Evolutionary conservation across 1,284 basidiomycete genomes (phyloP).

Genomic region (Mycena citricolor): DNA sequence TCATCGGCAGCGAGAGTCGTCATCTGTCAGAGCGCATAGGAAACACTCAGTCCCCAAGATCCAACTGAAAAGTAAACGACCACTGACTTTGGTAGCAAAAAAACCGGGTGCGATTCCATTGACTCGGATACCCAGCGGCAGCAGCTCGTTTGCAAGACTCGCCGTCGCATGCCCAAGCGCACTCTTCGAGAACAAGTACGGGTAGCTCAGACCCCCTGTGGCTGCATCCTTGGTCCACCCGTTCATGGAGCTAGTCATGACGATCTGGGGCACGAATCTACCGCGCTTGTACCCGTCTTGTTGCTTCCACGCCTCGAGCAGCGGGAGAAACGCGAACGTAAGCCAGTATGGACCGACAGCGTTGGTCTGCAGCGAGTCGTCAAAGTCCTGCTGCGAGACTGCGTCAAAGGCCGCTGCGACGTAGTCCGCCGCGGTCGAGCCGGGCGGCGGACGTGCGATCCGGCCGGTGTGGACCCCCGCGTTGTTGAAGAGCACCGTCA

Average conservation of each 20-base stretch:
- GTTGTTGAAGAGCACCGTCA: conserved; percentile 44
- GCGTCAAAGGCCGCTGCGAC: conserved; percentile 41
- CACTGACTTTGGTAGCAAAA: no score
- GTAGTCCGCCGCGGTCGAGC: conserved; percentile 37
- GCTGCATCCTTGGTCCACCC: conserved; percentile 53
- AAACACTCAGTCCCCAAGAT: no score
- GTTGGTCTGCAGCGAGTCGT: conserved; percentile 41
- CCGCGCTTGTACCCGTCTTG: conserved; percentile 26
- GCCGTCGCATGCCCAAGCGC: conserved; percentile 50
- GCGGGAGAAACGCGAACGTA: conserved; percentile 50
- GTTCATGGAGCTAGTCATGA: conserved; percentile 56
- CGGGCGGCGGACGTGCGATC: conserved; percentile 31
- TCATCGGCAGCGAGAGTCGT: conserved; percentile 25
- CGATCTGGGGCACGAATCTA: conserved; percentile 47
- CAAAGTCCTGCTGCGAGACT: conserved; percentile 40
- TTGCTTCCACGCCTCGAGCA: conserved; percentile 48
- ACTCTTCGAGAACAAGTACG: conserved; percentile 52
- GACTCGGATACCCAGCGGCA: conserved; percentile 55
- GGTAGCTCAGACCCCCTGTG: conserved; percentile 41
- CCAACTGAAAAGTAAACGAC: no score
- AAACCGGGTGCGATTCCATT: conserved; percentile 52
- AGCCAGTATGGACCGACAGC: conserved; percentile 51
- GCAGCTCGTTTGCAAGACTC: conserved; percentile 49
- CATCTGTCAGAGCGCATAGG: conserved; percentile 31
- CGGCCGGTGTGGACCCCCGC: conserved; percentile 31